Conservation (phyloP, 306 rosid genomes). For the Parietaria judaica region DNA sequence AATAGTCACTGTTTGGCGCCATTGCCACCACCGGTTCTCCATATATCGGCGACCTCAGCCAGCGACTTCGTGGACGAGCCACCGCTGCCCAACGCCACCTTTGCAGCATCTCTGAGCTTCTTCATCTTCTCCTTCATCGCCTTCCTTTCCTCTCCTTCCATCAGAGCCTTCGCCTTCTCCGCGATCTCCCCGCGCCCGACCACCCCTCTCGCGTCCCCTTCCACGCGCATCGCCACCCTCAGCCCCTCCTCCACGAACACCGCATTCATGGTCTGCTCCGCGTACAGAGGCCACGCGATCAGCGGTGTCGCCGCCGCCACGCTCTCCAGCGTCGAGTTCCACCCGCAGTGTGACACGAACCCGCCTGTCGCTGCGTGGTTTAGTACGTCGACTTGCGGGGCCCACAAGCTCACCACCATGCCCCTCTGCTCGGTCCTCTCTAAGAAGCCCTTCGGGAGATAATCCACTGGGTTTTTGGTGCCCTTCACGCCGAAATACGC, state of each 20-base stretch:
- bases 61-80: slow-evolving; percentile 17
- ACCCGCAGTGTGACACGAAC: slow-evolving; percentile 23
- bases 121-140: slow-evolving; percentile 2
- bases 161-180: slow-evolving; percentile 5
- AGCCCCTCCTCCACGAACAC: slow-evolving; percentile 10
- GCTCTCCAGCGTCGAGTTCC: slow-evolving; percentile 26
- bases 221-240: slow-evolving; percentile 19
- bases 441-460: slow-evolving; percentile 19
- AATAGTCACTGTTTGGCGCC: too few species aligned
- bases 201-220: slow-evolving; percentile 11
- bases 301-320: slow-evolving; percentile 11
- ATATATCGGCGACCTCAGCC: slow-evolving; percentile 14
- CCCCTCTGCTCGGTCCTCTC: slow-evolving; percentile 22
- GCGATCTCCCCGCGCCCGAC: slow-evolving; percentile 14
- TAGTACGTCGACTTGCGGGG: slow-evolving; percentile 14
- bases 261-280: slow-evolving; percentile 17
- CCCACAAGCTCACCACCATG: slow-evolving; percentile 18
- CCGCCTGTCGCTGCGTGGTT: slow-evolving; percentile 13
- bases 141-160: slow-evolving; percentile 23
- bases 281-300: slow-evolving; percentile 26
- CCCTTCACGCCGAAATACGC: slow-evolving; percentile 11
- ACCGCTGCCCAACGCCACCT: slow-evolving; percentile 5
- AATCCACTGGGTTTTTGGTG: neutral
- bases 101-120: slow-evolving; percentile 12
- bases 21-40: slow-evolving; percentile 2